Evolutionary conservation across 2,329 filamentous ascomycete species (phyloP).

Genomic region (Dendryphion nanum): DNA sequence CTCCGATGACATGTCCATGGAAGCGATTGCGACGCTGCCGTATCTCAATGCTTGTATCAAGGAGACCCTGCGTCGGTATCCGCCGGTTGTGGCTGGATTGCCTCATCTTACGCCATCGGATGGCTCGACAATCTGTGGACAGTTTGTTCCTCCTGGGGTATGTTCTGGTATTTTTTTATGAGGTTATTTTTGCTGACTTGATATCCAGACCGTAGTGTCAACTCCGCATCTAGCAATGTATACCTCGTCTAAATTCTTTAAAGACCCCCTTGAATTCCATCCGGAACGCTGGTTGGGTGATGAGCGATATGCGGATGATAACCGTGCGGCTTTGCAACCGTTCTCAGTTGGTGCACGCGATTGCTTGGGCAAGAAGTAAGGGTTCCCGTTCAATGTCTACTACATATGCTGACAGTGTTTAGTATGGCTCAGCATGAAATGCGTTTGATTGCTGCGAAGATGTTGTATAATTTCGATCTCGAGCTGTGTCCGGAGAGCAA

Average conservation of each 20-base stretch:
- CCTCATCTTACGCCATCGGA: conserved; percentile 34
- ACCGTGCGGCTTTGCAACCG: conserved; percentile 39
- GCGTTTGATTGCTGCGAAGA: conserved; percentile 40
- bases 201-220: conserved; percentile 9
- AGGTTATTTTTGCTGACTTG: conserved; percentile 7
- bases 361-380: conserved; percentile 39
- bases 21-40: conserved; percentile 23
- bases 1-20: conserved; percentile 36
- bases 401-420: background rate
- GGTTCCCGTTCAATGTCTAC: no score
- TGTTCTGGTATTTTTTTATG: conserved; percentile 5
- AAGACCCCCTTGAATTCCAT: conserved; percentile 32
- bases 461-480: conserved; percentile 41
- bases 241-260: conserved; percentile 29
- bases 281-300: conserved; percentile 44
- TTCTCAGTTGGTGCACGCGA: conserved; percentile 46
- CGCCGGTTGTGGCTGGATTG: conserved; percentile 38
- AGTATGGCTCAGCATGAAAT: conserved; percentile 43
- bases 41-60: conserved; percentile 43
- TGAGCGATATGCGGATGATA: conserved; percentile 22
- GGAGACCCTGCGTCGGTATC: conserved; percentile 44
- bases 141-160: conserved; percentile 33
- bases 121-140: conserved; percentile 38
- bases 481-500: conserved; percentile 32
- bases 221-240: conserved; percentile 15